Percentiles rank a stretch among this genome's conserved stretches.
phyloP scores from a whole-genome alignment of 306 rosid genomes.

The Castanopsis chinensis region DNA sequence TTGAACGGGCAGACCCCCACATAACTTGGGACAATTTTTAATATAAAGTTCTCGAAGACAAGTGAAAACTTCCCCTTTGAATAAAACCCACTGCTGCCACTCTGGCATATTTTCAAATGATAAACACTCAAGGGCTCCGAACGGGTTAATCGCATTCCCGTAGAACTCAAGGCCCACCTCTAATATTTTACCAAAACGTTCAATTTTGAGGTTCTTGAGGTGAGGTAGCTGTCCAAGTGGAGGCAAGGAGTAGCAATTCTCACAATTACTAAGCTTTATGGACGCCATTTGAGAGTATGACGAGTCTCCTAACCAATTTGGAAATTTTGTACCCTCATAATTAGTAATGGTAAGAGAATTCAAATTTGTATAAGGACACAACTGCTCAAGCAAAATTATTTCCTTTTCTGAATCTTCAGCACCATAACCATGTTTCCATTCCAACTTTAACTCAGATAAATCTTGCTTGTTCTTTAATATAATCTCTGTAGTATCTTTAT shows the following conservation, averaged over 20 bases:
- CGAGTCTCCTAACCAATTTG: no score
- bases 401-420: neutral
- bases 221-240: no score
- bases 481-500: slow-evolving; percentile 22
- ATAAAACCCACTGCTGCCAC: slow-evolving; percentile 31
- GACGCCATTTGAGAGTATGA: no score
- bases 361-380: slow-evolving; percentile 9
- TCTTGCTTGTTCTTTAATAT: slow-evolving; percentile 32
- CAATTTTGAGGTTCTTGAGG: slow-evolving; percentile 29
- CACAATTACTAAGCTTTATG: neutral
- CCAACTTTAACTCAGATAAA: neutral
- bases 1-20: slow-evolving; percentile 21
- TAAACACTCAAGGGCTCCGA: slow-evolving; percentile 32
- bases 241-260: no score
- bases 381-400: slow-evolving; percentile 24
- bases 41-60: slow-evolving; percentile 31
- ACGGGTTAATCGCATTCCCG: slow-evolving; percentile 9
- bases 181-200: slow-evolving; percentile 18
- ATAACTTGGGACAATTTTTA: slow-evolving; percentile 13
- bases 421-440: no score
- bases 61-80: slow-evolving; percentile 6
- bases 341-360: no score
- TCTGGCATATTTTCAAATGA: slow-evolving; percentile 19
- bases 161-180: slow-evolving; percentile 26
- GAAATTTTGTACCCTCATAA: no score